A percentile compares a stretch with the other conserved stretches of the same genome.
Evolutionary conservation across 2,329 filamentous ascomycete species (phyloP).

Genomic region (Neopestalotiopsis rosae): DNA sequence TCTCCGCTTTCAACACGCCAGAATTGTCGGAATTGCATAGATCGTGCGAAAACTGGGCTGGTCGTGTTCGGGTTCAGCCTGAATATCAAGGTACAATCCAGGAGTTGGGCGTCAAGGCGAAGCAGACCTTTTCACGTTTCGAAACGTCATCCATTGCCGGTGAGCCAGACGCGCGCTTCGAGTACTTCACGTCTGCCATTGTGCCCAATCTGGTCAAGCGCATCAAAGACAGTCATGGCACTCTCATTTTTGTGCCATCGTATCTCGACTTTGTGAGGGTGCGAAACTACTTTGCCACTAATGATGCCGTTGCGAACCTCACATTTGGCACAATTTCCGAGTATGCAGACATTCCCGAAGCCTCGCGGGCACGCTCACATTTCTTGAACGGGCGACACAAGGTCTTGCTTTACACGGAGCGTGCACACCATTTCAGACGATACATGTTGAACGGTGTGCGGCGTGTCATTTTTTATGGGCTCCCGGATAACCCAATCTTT

Average conservation of each 20-base stretch:
- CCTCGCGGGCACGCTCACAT: conserved; percentile 83
- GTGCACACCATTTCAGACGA: conserved; percentile 96
- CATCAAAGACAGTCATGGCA: conserved; percentile 68
- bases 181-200: conserved; percentile 85
- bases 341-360: conserved; percentile 80
- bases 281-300: conserved; percentile 87
- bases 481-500: conserved; percentile 87
- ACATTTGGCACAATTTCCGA: conserved; percentile 87
- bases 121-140: conserved; percentile 91
- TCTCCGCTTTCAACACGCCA: conserved; percentile 85
- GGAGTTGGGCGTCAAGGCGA: conserved; percentile 72
- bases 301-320: conserved; percentile 56
- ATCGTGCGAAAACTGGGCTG: conserved; percentile 77
- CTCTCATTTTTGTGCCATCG: conserved; percentile 86
- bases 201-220: conserved; percentile 76
- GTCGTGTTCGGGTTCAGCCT: conserved; percentile 75
- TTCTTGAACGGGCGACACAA: conserved; percentile 84
- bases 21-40: conserved; percentile 84
- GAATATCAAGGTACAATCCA: conserved; percentile 76
- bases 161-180: conserved; percentile 89
- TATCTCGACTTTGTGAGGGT: conserved; percentile 96
- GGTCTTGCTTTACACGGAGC: conserved; percentile 88
- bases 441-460: conserved; percentile 82
- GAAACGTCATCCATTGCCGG: conserved; percentile 70
- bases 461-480: conserved; percentile 84